Conservation (phyloP, 306 rosid genomes). For the Quillaja saponaria region DNA sequence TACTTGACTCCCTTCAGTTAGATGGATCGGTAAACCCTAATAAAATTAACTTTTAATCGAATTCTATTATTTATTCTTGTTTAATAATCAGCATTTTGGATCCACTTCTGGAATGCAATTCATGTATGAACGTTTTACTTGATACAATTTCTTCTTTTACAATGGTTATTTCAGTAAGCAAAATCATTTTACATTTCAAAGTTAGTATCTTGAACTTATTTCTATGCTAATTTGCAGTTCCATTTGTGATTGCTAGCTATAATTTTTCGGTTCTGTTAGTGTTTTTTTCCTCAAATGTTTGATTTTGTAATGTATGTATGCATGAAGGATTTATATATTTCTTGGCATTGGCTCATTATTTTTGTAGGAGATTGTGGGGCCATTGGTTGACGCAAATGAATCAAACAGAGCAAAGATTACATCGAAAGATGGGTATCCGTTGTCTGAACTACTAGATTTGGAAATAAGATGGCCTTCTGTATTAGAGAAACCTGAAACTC, state of each 20-base stretch:
- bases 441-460: slow-evolving; percentile 69
- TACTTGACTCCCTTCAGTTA: slow-evolving; percentile 66
- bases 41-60: neutral
- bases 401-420: slow-evolving; percentile 47
- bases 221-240: neutral
- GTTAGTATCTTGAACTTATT: neutral
- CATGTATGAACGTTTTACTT: neutral
- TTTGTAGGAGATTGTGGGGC: slow-evolving; percentile 68
- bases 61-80: neutral
- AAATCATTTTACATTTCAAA: no score
- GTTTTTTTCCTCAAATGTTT: slow-evolving; percentile 5
- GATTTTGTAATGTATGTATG: neutral
- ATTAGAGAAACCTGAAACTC: slow-evolving; percentile 43
- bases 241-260: neutral
- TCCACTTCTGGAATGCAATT: slow-evolving; percentile 7
- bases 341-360: slow-evolving; percentile 26
- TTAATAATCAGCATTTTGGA: neutral
- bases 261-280: neutral
- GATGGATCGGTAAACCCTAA: slow-evolving; percentile 75
- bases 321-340: slow-evolving; percentile 2
- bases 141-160: neutral
- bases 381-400: slow-evolving; percentile 38
- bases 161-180: neutral
- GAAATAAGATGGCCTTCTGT: slow-evolving; percentile 75
- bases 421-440: slow-evolving; percentile 52